Evolutionary conservation across 768 basidiomycete species (phyloP), one percentile per base, ranked within the genome.

Genomic region (Lactarius pseudohatsudake): DNA sequence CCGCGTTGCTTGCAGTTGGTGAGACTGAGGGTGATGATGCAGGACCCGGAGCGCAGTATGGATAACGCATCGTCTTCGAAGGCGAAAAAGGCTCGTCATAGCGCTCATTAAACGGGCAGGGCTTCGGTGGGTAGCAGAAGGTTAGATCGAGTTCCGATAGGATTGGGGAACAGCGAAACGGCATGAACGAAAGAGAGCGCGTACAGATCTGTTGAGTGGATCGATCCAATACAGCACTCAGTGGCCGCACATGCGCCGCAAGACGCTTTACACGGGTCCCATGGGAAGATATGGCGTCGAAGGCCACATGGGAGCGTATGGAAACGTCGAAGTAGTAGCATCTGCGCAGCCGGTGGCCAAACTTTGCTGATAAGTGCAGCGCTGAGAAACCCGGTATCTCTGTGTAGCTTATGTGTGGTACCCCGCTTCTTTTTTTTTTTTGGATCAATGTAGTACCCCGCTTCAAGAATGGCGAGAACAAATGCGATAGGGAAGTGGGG

Each of bases 321-420:
- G 77, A 77, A 63, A 89, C 83, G 56, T 63, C 79, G 79, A 75
- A 90, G 91, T 57, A 91, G 78, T 20, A 89, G 80, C 64, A 81
- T 84, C 75, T 92, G 90, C 0, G 86, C 81, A 34, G 81, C 77
- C n/a, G 76, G 70, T 1, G 87, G 84, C 89, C 90, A 91, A 30
- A 82, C 79, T 74, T 78, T 81, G 80, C 84, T 90, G 28, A 91
- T 87, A 57, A 91, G 81, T 3, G 88, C 77, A 57, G 80, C 74
- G 59, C 73, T 75, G 57, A 91, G 77, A 15, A 74, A 70, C 47
- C 75, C 73, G 70, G 82, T 77, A 4, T 76, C 72, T 13, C n/a
- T 10, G 11, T 76, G 73, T 36, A 75, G 68, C 32, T 32, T 7
- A 32, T 77, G 79, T 75, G 50, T 79, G 76, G 62, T 79, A 82